phyloP scores from a whole-genome alignment of 352 stramenopile genomes.

The Phytopythium litorale region DNA sequence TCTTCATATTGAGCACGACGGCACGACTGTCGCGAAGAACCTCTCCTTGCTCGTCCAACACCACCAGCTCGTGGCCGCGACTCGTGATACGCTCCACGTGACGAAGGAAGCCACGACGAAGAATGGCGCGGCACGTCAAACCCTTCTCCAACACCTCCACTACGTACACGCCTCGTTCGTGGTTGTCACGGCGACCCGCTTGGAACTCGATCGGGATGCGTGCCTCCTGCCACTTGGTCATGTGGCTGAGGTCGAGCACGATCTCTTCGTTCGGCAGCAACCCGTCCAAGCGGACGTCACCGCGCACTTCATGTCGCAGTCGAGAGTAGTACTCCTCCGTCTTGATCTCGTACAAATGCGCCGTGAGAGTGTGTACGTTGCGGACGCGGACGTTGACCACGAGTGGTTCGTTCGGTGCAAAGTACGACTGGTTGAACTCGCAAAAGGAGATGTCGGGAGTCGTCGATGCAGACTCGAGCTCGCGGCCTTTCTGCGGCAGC shows the following conservation, averaged over 20 bases:
- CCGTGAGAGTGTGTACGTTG: constrained; percentile 48
- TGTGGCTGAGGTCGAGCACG: constrained; percentile 39
- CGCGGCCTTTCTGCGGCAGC: constrained; percentile 17
- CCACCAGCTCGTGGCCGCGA: constrained; percentile 42
- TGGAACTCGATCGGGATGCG: constrained; percentile 30
- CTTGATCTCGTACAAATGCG: constrained; percentile 61
- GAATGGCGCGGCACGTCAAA: constrained; percentile 46
- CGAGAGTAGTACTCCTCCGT: constrained; percentile 53
- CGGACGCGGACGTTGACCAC: constrained; percentile 33
- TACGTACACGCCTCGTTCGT: constrained; percentile 47
- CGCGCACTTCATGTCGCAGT: constrained; percentile 37
- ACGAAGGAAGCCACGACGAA: constrained; percentile 53
- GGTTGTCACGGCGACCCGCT: constrained; percentile 4
- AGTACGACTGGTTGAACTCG: constrained; percentile 39
- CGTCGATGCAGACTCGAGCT: constrained; percentile 6
- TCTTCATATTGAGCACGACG: constrained; percentile 39
- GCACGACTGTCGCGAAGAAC: constrained; percentile 27
- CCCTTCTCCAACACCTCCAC: constrained; percentile 57
- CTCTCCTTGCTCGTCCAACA: constrained; percentile 44
- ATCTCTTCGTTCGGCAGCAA: constrained; percentile 56
- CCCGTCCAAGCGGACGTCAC: constrained; percentile 51
- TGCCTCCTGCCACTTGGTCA: constrained; percentile 39
- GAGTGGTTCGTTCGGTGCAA: constrained; percentile 34
- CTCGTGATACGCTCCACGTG: constrained; percentile 40
- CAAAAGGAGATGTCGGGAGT: constrained; percentile 42